phyloP scores from a whole-genome alignment of 2,329 filamentous ascomycete genomes.

The Leptodontidium sp. region DNA sequence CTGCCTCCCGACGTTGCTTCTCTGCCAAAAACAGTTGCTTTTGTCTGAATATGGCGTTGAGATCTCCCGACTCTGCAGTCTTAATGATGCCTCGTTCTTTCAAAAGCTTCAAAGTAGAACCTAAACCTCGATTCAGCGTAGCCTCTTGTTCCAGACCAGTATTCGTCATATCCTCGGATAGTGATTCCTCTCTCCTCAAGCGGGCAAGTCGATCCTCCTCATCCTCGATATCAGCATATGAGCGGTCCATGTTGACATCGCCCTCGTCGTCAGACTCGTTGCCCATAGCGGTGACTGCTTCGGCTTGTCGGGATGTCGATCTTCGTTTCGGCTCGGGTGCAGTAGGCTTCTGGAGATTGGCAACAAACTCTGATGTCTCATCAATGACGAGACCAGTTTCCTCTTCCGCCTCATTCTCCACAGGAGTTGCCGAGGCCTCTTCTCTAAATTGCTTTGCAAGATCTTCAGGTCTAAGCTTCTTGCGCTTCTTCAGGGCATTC shows the following conservation, averaged over 20 bases:
- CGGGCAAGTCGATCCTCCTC: conserved; percentile 58
- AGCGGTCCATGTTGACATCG: conserved; percentile 50
- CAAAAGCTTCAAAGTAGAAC: conserved; percentile 82
- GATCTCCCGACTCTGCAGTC: conserved; percentile 65
- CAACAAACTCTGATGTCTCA: conserved; percentile 94
- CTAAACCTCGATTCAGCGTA: conserved; percentile 79
- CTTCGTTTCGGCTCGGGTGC: conserved; percentile 57
- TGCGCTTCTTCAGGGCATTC: conserved; percentile 88
- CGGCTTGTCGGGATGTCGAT: conserved; percentile 48
- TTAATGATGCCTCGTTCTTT: conserved; percentile 85
- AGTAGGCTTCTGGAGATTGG: conserved; percentile 77
- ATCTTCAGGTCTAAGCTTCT: conserved; percentile 86
- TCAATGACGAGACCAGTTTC: conserved; percentile 84
- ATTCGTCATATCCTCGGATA: conserved; percentile 62
- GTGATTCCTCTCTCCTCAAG: conserved; percentile 57
- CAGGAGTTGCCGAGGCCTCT: conserved; percentile 61
- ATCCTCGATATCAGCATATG: conserved; percentile 51
- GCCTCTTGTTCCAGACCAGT: conserved; percentile 88
- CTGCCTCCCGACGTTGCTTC: conserved; percentile 78
- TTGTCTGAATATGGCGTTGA: conserved; percentile 73
- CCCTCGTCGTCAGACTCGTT: conserved; percentile 53
- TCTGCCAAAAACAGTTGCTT: conserved; percentile 82
- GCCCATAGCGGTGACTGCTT: conserved; percentile 55
- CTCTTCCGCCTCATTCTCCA: conserved; percentile 63
- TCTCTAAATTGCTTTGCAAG: conserved; percentile 80